phyloP scores from a whole-genome alignment of 345 rosid genomes.

The Atalantia buxifolia region DNA sequence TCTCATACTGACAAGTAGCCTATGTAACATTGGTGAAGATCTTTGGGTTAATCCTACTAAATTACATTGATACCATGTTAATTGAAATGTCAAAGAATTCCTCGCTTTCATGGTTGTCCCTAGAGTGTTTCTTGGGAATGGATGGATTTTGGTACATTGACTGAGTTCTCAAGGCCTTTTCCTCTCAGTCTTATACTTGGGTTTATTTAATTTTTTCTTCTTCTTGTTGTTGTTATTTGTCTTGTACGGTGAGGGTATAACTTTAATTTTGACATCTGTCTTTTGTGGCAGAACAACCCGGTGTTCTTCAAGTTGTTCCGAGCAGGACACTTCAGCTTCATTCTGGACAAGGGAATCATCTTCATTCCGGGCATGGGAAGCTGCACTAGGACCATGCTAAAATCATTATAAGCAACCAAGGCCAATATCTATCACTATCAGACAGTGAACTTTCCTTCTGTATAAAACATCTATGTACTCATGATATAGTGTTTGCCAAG shows the following conservation, averaged over 20 bases:
- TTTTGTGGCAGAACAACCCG: constrained; percentile 66
- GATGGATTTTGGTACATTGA: too few relatives aligned
- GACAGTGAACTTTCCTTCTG: not conserved
- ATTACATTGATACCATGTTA: not conserved
- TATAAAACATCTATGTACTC: not conserved
- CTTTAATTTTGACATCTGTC: not conserved
- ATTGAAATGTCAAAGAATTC: not conserved
- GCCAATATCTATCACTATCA: not conserved
- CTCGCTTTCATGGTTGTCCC: too few relatives aligned
- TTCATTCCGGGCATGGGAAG: constrained; percentile 23
- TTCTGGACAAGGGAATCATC: constrained; percentile 12
- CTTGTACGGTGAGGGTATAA: not conserved
- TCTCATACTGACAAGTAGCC: not conserved
- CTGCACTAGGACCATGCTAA: constrained; percentile 23
- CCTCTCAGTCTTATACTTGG: not conserved
- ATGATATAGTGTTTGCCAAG: not conserved
- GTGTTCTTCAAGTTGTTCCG: constrained; percentile 82
- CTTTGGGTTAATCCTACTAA: not conserved
- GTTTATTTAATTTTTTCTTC: not conserved
- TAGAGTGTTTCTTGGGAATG: too few relatives aligned
- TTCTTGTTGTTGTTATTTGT: not conserved
- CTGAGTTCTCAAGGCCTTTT: too few relatives aligned
- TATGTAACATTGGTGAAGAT: too few relatives aligned
- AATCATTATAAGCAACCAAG: not conserved
- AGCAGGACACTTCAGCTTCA: constrained; percentile 65